Base-by-base conservation (phyloP, 768 basidiomycete genomes). In the Phylloporus sp. region DNA sequence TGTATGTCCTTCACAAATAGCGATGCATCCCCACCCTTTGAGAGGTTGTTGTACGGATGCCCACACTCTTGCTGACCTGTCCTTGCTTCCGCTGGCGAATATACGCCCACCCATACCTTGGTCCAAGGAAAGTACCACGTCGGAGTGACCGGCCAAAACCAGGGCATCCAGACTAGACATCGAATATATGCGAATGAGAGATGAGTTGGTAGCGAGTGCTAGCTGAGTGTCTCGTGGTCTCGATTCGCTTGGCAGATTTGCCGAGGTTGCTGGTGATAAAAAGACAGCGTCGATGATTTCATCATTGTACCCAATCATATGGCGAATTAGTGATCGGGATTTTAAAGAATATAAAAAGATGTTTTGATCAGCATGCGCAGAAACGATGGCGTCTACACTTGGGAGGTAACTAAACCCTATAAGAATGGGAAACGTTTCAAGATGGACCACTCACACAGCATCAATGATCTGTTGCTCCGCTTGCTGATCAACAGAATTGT, bases 171-270 rank as follows among this genome's bases (percentile, higher is more conserved):
- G 76, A 7, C 79, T 77, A 24, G 76, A 62, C 3, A 82, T 76
- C 3, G 85, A 82, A 69, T 98, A 99, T 3, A 99, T 70, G 20
- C 94, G 88, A 53, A 99, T 88, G 24, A 96, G 78, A 21, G 92
- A 90, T 1, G 96, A 98, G 66, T 99, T 99, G 32, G 96, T 95
- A n/a, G 95, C 95, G 17, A 99, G 73, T 17, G 95, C 96, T 26
- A 98, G 70, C 57, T 90, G 84, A 2, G 82, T 76, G 63, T 93
- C 89, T 42, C 61, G 62, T 20, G 59, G 51, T 32, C 54, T 45
- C 14, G 61, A 39, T 20, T 52, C 48, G 28, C 52, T 57, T 2
- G 62, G 42, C 0, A 54, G 24, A 6, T 59, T 52, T 23, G 53
- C 55, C 7, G 53, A 58, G 17, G 63, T 62, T 21, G 58, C n/a